Base-by-base conservation (phyloP, 2,329 filamentous ascomycete species). In the Juglanconis sp. region DNA sequence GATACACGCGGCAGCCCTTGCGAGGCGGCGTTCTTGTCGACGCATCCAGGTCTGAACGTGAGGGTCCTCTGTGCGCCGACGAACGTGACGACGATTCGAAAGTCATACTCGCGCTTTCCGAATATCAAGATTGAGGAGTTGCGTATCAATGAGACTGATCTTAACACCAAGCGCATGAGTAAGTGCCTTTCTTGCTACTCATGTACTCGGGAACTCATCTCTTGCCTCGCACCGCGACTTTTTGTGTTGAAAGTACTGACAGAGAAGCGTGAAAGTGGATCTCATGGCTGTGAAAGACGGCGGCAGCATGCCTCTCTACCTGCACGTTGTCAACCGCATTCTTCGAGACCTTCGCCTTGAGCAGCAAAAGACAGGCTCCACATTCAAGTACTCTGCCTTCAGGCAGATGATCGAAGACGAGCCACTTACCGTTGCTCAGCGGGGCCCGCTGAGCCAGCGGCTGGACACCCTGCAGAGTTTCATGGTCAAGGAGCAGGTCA, bases 391-490 rank as follows among this genome's bases (percentile, higher is more conserved):
- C 57, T 36, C 51, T 0, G 64, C 69, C 0, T 87, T 87, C 69
- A 78, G 74, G 51, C 5, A 32, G 0, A 62, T 72, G 2, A 66
- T 82, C 0, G 63, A 70, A 0, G 32, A 57, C 0, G 72, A 78
- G 31, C 66, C 71, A 0, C 74, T 90, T 24, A 74, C 76, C 0
- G 65, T 70, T 0, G 73, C 69, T 1, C 88, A 92, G 67, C 68
- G 71, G 0, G 75, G 68, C 0, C 84, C 87, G 0, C 73, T 94
- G 2, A 72, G 78, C 0, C 80, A 87, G 69, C 80, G 88, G 0
- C 74, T 91, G 1, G 79, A 84, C 6, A 78, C 87, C 0, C 74
- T 91, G 0, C 84, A 91, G 66, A 86, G 81, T 13, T 90, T 90
- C 70, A 79, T 90, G 70, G 69, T 71, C 1, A 64, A 65, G 5